Conservation (phyloP, 805 yeast genomes). For the Barnettozyma sucrosica region DNA sequence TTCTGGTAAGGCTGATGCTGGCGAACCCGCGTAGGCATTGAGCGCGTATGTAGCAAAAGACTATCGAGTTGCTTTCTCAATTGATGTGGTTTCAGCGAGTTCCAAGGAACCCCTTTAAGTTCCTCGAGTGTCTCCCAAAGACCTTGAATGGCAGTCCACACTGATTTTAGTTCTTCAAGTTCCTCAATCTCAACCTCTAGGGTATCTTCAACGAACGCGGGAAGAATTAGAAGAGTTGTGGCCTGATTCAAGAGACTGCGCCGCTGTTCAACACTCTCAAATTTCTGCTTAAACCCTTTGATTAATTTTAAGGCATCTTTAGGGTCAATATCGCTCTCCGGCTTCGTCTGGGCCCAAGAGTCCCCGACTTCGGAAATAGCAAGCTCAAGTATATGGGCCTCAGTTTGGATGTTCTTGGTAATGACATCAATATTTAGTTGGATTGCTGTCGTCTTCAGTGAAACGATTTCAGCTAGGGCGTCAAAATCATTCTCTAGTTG, state of each 20-base stretch:
- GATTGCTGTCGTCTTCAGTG: slow-evolving; percentile 32
- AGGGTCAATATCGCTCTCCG: slow-evolving; percentile 40
- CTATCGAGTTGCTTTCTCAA: slow-evolving; percentile 47
- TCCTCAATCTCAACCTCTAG: slow-evolving; percentile 39
- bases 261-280: slow-evolving; percentile 18
- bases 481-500: slow-evolving; percentile 50
- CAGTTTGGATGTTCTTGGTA: slow-evolving; percentile 35
- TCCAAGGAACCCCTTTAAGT: slow-evolving; percentile 45
- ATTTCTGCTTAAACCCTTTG: slow-evolving; percentile 27
- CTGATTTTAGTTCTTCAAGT: slow-evolving; percentile 47
- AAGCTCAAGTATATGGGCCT: slow-evolving; percentile 32
- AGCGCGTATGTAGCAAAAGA: slow-evolving; percentile 38
- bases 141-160: slow-evolving; percentile 57
- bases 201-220: slow-evolving; percentile 25
- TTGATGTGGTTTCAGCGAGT: slow-evolving; percentile 36
- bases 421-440: slow-evolving; percentile 38
- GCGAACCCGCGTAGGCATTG: slow-evolving; percentile 52
- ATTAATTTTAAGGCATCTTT: slow-evolving; percentile 35
- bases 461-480: slow-evolving; percentile 35
- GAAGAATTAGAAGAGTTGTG: slow-evolving; percentile 29
- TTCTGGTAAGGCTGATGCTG: slow-evolving; percentile 66
- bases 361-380: slow-evolving; percentile 26
- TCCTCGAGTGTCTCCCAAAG: slow-evolving; percentile 43
- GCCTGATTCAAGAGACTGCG: slow-evolving; percentile 26
- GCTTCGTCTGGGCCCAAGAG: slow-evolving; percentile 46